These are phyloP conservation scores for Setaria italica DNA, from an alignment of 202 grass and related monocot species.

Conservation along the genomic window DNA sequence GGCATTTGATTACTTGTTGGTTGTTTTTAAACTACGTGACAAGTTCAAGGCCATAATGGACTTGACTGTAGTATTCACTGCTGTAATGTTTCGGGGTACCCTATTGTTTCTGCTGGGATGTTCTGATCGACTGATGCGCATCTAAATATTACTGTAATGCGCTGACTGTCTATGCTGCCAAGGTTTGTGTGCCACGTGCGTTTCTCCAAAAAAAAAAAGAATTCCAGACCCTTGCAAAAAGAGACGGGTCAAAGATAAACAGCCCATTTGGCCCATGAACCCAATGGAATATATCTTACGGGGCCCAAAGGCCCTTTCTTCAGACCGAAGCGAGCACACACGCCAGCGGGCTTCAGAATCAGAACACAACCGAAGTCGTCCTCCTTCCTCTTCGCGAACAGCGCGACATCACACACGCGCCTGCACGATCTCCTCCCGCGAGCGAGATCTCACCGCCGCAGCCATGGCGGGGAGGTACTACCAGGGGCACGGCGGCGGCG, in stretches of 20 bases:
- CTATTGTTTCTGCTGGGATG: background rate
- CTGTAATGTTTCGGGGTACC: too few species aligned
- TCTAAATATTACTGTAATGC: background rate
- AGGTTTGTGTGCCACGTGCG: background rate
- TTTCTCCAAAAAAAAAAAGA: background rate
- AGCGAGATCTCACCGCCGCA: slow-evolving; percentile 52
- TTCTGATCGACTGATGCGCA: background rate
- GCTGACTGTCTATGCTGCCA: background rate
- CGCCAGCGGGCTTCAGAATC: slow-evolving; percentile 6
- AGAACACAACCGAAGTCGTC: background rate
- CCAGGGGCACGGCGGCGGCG: slow-evolving; percentile 39
- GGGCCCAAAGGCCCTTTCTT: slow-evolving; percentile 28
- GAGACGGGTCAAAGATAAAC: background rate
- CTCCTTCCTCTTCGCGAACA: background rate
- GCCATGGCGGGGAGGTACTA: slow-evolving; percentile 80
- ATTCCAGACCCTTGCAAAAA: background rate
- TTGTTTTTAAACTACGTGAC: too few species aligned
- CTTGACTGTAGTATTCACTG: background rate
- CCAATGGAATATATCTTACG: background rate
- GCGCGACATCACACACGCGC: background rate
- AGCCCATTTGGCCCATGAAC: background rate
- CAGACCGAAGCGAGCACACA: slow-evolving; percentile 22
- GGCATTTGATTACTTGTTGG: too few species aligned
- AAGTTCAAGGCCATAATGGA: too few species aligned
- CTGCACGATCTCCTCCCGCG: slow-evolving; percentile 27